A percentile compares a stretch with the other conserved stretches of the same genome.
Evolutionary conservation across 345 rosid genomes (phyloP).

Genomic region (Carallia pectinifolia): DNA sequence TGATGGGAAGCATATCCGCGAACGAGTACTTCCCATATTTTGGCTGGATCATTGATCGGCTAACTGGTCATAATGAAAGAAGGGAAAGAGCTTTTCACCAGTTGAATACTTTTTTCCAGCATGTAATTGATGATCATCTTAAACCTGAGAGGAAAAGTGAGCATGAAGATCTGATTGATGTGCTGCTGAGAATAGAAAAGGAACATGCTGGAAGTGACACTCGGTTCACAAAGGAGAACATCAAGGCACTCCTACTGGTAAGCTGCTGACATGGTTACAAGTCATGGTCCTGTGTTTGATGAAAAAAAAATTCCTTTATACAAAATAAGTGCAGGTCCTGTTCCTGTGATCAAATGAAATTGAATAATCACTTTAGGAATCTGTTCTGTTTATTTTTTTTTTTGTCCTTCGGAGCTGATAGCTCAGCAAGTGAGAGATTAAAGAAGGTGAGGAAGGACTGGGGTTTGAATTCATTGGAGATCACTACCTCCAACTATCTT

Average conservation of each 20-base stretch:
- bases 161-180: conserved; percentile 43
- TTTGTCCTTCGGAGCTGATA: too few relatives aligned
- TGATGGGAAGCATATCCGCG: conserved; percentile 31
- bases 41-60: conserved; percentile 38
- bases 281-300: background rate
- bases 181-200: conserved; percentile 33
- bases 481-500: too few relatives aligned
- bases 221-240: conserved; percentile 36
- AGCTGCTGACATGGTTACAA: conserved; percentile 7
- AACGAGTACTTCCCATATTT: conserved; percentile 33
- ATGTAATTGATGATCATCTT: conserved; percentile 38
- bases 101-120: conserved; percentile 37
- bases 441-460: too few relatives aligned
- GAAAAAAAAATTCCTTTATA: too few relatives aligned
- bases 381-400: background rate
- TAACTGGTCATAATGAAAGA: conserved; percentile 30
- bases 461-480: too few relatives aligned
- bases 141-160: conserved; percentile 22
- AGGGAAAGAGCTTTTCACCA: conserved; percentile 32
- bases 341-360: too few relatives aligned
- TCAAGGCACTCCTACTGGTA: conserved; percentile 51
- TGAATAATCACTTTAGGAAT: too few relatives aligned
- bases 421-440: too few relatives aligned
- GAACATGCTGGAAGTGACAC: conserved; percentile 22
- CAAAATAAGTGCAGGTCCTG: too few relatives aligned